These are phyloP conservation scores for Diaporthe australafricana DNA, from an alignment of 2,329 filamentous ascomycete species.

Conservation along the genomic window DNA sequence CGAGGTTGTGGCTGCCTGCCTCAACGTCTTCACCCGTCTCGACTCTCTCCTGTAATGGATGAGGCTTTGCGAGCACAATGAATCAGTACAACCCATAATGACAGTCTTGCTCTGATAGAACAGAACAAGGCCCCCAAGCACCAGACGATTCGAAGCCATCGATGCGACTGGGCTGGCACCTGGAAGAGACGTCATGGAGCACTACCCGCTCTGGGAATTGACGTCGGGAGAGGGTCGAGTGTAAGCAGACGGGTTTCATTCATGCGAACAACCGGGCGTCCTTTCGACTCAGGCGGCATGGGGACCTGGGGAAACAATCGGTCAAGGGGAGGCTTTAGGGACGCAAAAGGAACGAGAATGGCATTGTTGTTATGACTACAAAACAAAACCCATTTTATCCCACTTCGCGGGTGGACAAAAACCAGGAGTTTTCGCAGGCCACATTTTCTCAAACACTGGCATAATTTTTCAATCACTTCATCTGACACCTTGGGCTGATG, in stretches of 20 bases:
- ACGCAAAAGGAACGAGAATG: slow-evolving; percentile 31
- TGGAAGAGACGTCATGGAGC: slow-evolving; percentile 3
- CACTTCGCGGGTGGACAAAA: slow-evolving; percentile 15
- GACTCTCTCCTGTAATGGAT: slow-evolving; percentile 85
- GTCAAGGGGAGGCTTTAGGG: slow-evolving; percentile 4
- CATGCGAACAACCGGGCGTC: slow-evolving; percentile 22
- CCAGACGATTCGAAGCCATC: slow-evolving; percentile 3
- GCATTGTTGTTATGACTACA: slow-evolving; percentile 32
- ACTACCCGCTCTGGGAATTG: neutral
- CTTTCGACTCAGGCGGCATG: slow-evolving; percentile 17
- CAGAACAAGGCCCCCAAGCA: neutral
- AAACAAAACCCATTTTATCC: neutral
- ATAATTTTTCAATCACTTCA: slow-evolving; percentile 24
- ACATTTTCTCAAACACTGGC: slow-evolving; percentile 19
- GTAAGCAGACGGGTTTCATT: slow-evolving; percentile 6
- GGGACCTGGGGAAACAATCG: slow-evolving; percentile 8
- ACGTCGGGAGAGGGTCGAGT: neutral
- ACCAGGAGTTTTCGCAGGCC: slow-evolving; percentile 24
- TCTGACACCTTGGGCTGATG: neutral
- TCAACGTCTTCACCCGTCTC: slow-evolving; percentile 97
- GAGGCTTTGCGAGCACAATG: slow-evolving; percentile 6
- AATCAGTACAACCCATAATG: slow-evolving; percentile 30
- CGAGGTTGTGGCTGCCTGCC: slow-evolving; percentile 95
- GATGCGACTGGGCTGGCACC: slow-evolving; percentile 16
- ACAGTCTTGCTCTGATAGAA: slow-evolving; percentile 19